Conservation (phyloP, 805 yeast genomes). For the Pichia phayaonensis region DNA sequence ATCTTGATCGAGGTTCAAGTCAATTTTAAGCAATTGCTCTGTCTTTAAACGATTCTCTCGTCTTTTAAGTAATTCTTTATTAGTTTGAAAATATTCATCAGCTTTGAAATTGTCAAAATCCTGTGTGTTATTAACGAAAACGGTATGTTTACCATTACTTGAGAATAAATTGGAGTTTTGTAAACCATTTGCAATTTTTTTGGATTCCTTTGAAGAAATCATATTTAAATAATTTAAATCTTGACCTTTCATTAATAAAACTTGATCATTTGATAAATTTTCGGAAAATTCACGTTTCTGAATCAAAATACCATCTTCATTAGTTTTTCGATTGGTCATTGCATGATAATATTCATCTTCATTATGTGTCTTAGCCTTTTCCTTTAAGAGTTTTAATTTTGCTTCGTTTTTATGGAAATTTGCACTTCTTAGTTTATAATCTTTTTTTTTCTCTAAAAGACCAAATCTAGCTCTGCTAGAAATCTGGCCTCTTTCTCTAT, state of each 20-base stretch:
- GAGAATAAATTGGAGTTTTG: slow-evolving; percentile 39
- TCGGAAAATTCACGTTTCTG: slow-evolving; percentile 55
- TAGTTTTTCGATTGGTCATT: slow-evolving; percentile 68
- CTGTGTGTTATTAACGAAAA: slow-evolving; percentile 64
- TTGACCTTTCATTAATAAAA: slow-evolving; percentile 79
- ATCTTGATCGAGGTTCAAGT: slow-evolving; percentile 17
- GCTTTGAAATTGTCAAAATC: slow-evolving; percentile 55
- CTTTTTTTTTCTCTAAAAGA: slow-evolving; percentile 87
- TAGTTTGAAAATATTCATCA: slow-evolving; percentile 63
- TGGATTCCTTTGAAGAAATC: slow-evolving; percentile 59
- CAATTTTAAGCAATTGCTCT: slow-evolving; percentile 41
- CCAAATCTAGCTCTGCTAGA: slow-evolving; percentile 68
- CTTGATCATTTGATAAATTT: slow-evolving; percentile 61
- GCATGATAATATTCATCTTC: slow-evolving; percentile 97
- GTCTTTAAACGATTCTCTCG: slow-evolving; percentile 65
- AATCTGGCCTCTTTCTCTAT: slow-evolving; percentile 88
- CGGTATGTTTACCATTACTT: slow-evolving; percentile 70
- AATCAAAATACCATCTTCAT: slow-evolving; percentile 58
- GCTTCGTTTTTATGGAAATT: slow-evolving; percentile 54
- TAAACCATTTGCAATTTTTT: slow-evolving; percentile 53
- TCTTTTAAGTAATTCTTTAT: slow-evolving; percentile 48
- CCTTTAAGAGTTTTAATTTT: slow-evolving; percentile 60
- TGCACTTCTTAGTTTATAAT: slow-evolving; percentile 52
- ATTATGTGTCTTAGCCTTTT: slow-evolving; percentile 66
- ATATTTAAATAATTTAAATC: slow-evolving; percentile 83